Base-by-base conservation (phyloP, 306 rosid genomes). In the Argentina anserina region DNA sequence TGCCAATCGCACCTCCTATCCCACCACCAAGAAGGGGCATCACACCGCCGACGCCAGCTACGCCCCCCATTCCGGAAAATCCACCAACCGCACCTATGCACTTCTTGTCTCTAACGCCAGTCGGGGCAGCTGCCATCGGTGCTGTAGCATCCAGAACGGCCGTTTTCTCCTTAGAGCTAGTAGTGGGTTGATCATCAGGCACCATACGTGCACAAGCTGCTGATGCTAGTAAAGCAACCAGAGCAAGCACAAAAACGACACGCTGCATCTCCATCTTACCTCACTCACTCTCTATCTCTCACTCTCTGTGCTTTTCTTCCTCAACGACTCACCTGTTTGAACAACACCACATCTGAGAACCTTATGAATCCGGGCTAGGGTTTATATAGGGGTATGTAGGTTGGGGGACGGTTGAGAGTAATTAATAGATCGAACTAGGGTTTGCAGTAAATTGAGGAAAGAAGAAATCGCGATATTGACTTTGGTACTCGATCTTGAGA, bases 51-150 rank as follows among this genome's bases (percentile, higher is more conserved):
- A 53, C 45, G 23, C 85, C 65, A 61, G 26, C 67, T 34, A 70
- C 76, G 10, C 87, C 82, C 1, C 65, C 80, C 47, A 55, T 26
- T 20, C 85, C 78, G 1, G 75, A 83, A 21, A 86, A 77, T 1
- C 93, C 96, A 36, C 93, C 96, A 14, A 80, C 75, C 11, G 85
- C 87, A 4, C 96, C 97, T 49, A 83, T 80, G 53, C 84, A 52
- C 86, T 88, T 89, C 81, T 88, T 84, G 23, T 89, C 90, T 36
- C 31, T 69, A 34, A 82, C 53, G 13, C 78, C 86, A 1, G 65
- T 41, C 9, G 86, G 79, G 0, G 81, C 80, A 17, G 67, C 63
- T 7, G 86, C 79, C 45, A 13, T 21, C 7, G 89, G 83, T 62
- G 82, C 84, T 6, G 52, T 75, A 34, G 92, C 85, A 79, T 77